These are phyloP conservation scores for Lentinula guzmanii DNA, from an alignment of 768 basidiomycete genomes.

Conservation along the genomic window DNA sequence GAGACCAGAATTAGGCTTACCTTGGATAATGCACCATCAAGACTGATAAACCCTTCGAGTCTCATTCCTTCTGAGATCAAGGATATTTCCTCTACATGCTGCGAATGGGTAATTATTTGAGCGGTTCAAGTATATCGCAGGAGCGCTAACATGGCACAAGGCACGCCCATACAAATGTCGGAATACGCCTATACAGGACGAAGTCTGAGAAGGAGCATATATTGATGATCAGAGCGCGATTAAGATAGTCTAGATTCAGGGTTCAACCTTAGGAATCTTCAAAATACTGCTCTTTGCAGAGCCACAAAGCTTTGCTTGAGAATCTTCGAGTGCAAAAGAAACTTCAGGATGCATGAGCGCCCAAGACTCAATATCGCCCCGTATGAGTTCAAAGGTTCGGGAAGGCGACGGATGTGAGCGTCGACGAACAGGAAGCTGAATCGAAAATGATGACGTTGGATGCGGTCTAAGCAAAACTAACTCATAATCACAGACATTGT, in stretches of 20 bases:
- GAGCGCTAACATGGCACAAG: constrained; percentile 52
- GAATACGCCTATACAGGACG: constrained; percentile 62
- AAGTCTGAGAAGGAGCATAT: constrained; percentile 38
- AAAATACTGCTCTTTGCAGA: constrained; percentile 40
- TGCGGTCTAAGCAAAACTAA: constrained; percentile 4
- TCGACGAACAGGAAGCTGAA: constrained; percentile 76
- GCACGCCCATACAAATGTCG: constrained; percentile 69
- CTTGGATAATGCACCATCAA: constrained; percentile 70
- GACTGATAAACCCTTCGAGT: constrained; percentile 80
- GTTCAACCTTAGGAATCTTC: constrained; percentile 60
- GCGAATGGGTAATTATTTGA: constrained; percentile 1
- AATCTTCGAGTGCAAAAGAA: constrained; percentile 61
- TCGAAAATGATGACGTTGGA: constrained; percentile 1
- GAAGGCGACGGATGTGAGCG: constrained; percentile 56
- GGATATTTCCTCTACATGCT: constrained; percentile 69
- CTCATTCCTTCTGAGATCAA: constrained; percentile 41
- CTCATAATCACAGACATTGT: constrained; percentile 51
- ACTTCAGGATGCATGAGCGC: constrained; percentile 71
- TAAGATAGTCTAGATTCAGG: background rate
- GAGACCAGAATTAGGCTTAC: constrained; percentile 25
- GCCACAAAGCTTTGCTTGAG: constrained; percentile 29
- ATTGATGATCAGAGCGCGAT: background rate
- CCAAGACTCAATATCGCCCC: constrained; percentile 65
- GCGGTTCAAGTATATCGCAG: background rate
- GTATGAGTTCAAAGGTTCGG: constrained; percentile 61